Percentiles rank a stretch among this genome's conserved stretches.
Conservation (phyloP, 768 basidiomycete genomes). For the Amanita pseudoporphyria region DNA sequence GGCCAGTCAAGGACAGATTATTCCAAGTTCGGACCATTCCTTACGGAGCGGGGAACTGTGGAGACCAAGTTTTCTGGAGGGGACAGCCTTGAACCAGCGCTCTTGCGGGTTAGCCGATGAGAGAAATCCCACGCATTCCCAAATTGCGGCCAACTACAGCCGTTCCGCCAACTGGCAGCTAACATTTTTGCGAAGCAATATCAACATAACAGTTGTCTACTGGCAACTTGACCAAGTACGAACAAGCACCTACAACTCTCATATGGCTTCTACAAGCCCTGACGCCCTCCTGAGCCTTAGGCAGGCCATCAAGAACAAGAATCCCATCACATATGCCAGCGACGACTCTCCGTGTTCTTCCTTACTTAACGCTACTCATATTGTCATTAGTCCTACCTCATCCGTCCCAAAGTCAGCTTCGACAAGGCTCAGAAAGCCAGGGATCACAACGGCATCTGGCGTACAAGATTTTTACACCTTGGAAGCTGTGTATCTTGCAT, state of each 20-base stretch:
- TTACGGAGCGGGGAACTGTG: slow-evolving; percentile 59
- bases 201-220: not conserved
- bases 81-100: slow-evolving; percentile 92
- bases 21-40: slow-evolving; percentile 59
- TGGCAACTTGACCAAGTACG: not conserved
- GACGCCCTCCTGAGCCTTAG: slow-evolving; percentile 53
- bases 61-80: slow-evolving; percentile 93
- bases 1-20: slow-evolving; percentile 78
- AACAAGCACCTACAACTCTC: not conserved
- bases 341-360: slow-evolving; percentile 31
- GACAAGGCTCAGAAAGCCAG: slow-evolving; percentile 73
- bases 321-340: slow-evolving; percentile 38
- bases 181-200: slow-evolving; percentile 1
- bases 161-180: slow-evolving; percentile 44
- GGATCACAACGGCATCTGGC: slow-evolving; percentile 29
- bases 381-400: slow-evolving; percentile 43
- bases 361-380: slow-evolving; percentile 50
- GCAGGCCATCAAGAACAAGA: slow-evolving; percentile 50
- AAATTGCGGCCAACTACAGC: slow-evolving; percentile 75
- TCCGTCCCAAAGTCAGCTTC: slow-evolving; percentile 63
- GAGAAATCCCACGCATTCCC: slow-evolving; percentile 68
- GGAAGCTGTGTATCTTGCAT: slow-evolving; percentile 80
- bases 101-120: slow-evolving; percentile 55
- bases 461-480: slow-evolving; percentile 67
- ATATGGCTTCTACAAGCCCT: slow-evolving; percentile 20